A percentile compares a stretch with the other conserved stretches of the same genome.
These are phyloP conservation scores for Pouteria glomerata DNA, from an alignment of 148 eudicot species.

Conservation along the genomic window DNA sequence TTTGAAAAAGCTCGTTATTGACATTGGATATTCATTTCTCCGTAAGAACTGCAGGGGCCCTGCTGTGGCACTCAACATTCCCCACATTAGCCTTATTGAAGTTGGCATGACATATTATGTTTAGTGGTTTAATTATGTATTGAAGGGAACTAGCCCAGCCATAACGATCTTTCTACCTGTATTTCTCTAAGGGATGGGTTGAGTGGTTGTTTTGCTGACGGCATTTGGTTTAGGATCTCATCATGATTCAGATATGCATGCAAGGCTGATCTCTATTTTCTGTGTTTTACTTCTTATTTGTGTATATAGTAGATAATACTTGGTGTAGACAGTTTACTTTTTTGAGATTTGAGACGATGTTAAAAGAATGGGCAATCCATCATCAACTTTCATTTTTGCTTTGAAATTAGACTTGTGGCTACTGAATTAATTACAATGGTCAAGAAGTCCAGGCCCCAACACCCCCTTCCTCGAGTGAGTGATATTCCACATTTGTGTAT, in stretches of 20 bases:
- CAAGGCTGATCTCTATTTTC: not conserved
- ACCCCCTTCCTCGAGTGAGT: no score
- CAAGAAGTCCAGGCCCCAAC: no score
- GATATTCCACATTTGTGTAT: no score
- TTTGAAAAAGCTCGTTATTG: constrained; percentile 72
- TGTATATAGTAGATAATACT: no score
- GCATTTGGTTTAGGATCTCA: not conserved
- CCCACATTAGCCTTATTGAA: constrained; percentile 95
- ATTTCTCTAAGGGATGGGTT: not conserved
- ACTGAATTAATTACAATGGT: no score
- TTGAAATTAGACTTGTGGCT: no score
- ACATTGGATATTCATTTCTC: constrained; percentile 82
- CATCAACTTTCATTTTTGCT: not conserved
- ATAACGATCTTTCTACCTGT: not conserved
- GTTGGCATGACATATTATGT: constrained; percentile 97
- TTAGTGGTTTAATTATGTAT: constrained; percentile 24
- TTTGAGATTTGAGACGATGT: no score
- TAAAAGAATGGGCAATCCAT: not conserved
- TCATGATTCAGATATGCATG: not conserved
- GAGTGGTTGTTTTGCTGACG: not conserved
- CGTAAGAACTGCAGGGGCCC: constrained; percentile 96
- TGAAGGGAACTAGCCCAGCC: not conserved
- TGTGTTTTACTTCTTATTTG: not conserved
- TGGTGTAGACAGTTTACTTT: no score
- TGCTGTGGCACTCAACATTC: constrained; percentile 82